phyloP scores from a whole-genome alignment of 305 asterid species.

The Vinca major region DNA sequence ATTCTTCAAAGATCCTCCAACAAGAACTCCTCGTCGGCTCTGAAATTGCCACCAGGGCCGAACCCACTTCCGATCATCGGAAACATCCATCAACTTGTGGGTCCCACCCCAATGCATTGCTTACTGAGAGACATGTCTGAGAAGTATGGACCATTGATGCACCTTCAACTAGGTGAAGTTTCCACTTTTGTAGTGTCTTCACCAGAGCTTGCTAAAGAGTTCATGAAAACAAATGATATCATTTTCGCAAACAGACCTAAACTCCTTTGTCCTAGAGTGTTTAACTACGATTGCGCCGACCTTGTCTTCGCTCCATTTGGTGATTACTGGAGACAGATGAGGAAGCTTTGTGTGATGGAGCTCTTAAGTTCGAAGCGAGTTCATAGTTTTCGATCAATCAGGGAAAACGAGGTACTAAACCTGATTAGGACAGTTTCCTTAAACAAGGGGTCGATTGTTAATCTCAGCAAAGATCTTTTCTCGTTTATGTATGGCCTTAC shows the following conservation, averaged over 20 bases:
- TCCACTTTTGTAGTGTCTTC: slow-evolving; percentile 20
- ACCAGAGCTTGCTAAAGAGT: slow-evolving; percentile 6
- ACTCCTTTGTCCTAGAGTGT: slow-evolving; percentile 5
- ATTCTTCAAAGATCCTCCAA: not conserved
- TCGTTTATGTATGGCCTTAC: slow-evolving; percentile 13
- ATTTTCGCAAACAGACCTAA: slow-evolving; percentile 15
- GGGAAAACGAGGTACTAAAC: slow-evolving; percentile 14
- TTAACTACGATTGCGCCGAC: slow-evolving; percentile 13
- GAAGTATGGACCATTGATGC: slow-evolving; percentile 22
- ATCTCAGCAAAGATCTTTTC: slow-evolving; percentile 12
- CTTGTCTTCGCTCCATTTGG: slow-evolving; percentile 16
- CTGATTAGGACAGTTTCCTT: slow-evolving; percentile 8
- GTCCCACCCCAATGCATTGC: slow-evolving; percentile 4
- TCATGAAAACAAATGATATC: slow-evolving; percentile 17
- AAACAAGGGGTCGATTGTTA: slow-evolving; percentile 1
- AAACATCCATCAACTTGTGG: slow-evolving; percentile 15
- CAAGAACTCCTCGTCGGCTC: not conserved
- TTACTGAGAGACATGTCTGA: slow-evolving; percentile 12
- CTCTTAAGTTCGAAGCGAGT: slow-evolving; percentile 23
- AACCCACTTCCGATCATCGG: slow-evolving; percentile 14
- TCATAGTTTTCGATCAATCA: slow-evolving; percentile 15
- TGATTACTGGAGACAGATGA: slow-evolving; percentile 27
- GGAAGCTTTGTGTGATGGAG: slow-evolving; percentile 22
- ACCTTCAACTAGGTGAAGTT: slow-evolving; percentile 21
- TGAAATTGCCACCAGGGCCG: slow-evolving; percentile 2